phyloP scores from a whole-genome alignment of 202 grass and related monocot genomes.

The Miscanthus sacchariflorus region DNA sequence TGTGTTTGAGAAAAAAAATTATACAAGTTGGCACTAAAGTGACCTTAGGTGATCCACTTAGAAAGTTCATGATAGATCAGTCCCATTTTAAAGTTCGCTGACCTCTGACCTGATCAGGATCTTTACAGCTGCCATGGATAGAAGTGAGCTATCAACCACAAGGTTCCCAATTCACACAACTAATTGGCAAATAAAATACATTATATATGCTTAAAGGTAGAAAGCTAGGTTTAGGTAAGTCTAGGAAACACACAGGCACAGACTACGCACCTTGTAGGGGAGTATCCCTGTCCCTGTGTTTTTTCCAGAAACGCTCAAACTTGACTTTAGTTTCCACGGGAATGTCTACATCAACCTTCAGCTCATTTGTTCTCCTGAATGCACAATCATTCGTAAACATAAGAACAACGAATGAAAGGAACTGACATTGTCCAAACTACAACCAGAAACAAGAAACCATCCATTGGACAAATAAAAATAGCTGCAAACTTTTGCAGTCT shows the following conservation, averaged over 20 bases:
- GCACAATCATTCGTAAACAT: conserved; percentile 33
- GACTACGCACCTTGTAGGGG: conserved; percentile 71
- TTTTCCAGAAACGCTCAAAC: conserved; percentile 73
- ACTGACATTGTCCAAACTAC: conserved; percentile 16
- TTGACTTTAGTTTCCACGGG: conserved; percentile 61
- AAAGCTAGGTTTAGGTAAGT: background rate
- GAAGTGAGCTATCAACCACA: background rate
- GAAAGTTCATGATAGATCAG: background rate
- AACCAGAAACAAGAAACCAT: background rate
- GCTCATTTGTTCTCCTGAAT: conserved; percentile 81
- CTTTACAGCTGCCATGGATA: background rate
- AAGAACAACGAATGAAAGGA: background rate
- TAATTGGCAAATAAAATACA: background rate
- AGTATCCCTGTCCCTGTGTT: background rate
- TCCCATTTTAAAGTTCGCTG: background rate
- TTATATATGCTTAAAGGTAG: conserved; percentile 35
- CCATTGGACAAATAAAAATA: background rate
- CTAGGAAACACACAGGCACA: background rate
- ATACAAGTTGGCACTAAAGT: no score
- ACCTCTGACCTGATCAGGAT: background rate
- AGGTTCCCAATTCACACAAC: background rate
- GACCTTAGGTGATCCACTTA: no score
- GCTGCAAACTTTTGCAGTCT: background rate
- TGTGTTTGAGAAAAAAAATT: no score
- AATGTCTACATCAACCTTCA: conserved; percentile 85